Conservation (phyloP, 1,284 basidiomycete genomes). For the Puccinia triticina region DNA sequence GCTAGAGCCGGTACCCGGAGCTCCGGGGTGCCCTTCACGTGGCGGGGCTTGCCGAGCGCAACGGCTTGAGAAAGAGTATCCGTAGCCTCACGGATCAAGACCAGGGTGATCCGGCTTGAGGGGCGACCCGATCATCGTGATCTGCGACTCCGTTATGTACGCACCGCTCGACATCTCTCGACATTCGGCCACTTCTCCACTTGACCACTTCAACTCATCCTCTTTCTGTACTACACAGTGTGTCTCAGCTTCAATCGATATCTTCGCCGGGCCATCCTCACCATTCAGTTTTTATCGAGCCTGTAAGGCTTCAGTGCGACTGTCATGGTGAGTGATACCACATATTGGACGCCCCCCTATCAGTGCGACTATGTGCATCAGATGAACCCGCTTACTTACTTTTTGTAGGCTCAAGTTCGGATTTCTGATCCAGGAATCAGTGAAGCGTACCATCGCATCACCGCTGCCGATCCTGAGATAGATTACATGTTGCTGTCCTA, state of each 20-base stretch:
- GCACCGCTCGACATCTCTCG: too few species aligned
- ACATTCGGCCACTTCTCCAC: too few species aligned
- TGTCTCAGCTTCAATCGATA: too few species aligned
- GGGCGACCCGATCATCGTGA: not conserved
- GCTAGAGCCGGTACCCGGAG: too few species aligned
- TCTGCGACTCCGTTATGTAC: too few species aligned
- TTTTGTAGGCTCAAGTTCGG: conserved; percentile 45
- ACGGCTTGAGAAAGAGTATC: not conserved
- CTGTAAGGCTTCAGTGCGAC: too few species aligned
- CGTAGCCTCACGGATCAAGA: not conserved
- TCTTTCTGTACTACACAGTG: too few species aligned
- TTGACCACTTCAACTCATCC: too few species aligned
- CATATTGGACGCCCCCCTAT: not conserved
- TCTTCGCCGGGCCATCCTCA: not conserved
- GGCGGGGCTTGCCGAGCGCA: too few species aligned
- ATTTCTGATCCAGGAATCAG: conserved; percentile 61
- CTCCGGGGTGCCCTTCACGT: too few species aligned
- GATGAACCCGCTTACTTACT: not conserved
- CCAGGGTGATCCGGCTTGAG: not conserved
- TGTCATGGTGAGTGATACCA: conserved; percentile 18
- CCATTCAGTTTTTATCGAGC: not conserved
- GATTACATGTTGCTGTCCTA: conserved; percentile 88
- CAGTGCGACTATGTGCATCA: not conserved
- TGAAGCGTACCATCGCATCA: conserved; percentile 77
- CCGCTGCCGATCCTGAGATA: conserved; percentile 71